phyloP scores from a whole-genome alignment of 257 asterid species.

The Nicotiana benthamiana region DNA sequence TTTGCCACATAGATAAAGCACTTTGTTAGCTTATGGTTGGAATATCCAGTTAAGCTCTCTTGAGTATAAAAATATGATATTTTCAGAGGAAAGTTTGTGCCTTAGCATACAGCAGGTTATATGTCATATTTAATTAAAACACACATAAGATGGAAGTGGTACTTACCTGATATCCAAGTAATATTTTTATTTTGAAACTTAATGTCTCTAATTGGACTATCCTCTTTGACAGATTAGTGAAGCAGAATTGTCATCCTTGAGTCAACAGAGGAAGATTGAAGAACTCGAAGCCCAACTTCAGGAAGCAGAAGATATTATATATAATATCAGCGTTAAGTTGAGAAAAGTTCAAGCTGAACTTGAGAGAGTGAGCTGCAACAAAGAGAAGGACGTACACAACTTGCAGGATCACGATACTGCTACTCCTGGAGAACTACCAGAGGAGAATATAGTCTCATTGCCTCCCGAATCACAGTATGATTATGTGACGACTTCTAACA shows the following conservation, averaged over 20 bases:
- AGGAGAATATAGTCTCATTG: slow-evolving; percentile 17
- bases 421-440: slow-evolving; percentile 14
- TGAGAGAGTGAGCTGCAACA: slow-evolving; percentile 21
- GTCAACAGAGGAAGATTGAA: slow-evolving; percentile 62
- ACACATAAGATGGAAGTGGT: no score
- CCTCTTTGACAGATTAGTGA: slow-evolving; percentile 39
- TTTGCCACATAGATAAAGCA: no score
- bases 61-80: no score
- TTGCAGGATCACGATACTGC: slow-evolving; percentile 9
- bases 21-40: no score
- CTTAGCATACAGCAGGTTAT: no score
- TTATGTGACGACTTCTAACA: slow-evolving; percentile 16
- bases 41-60: no score
- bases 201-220: no score
- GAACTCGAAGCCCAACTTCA: slow-evolving; percentile 96
- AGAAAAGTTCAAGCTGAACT: slow-evolving; percentile 52
- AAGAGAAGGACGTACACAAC: neutral
- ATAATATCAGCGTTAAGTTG: slow-evolving; percentile 71
- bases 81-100: no score
- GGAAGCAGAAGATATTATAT: slow-evolving; percentile 87
- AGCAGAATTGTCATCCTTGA: slow-evolving; percentile 43
- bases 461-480: slow-evolving; percentile 20
- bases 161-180: no score
- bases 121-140: no score
- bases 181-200: no score